phyloP scores from a whole-genome alignment of 805 yeast species.

The Allodekkera sacchari region DNA sequence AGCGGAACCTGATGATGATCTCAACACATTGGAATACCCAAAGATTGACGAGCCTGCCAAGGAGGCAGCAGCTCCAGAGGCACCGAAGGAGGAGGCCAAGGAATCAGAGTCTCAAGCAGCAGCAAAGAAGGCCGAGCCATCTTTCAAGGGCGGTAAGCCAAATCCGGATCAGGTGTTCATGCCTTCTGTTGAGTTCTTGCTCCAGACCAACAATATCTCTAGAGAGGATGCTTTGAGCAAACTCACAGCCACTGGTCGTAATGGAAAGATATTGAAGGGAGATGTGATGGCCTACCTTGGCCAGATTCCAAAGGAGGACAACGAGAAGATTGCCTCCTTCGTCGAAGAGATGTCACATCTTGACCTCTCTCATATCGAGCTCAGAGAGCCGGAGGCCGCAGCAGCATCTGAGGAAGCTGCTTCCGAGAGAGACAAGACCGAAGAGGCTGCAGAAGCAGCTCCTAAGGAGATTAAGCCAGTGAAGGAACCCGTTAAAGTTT shows the following conservation, averaged over 20 bases:
- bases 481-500: constrained; percentile 26
- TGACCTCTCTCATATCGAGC: constrained; percentile 63
- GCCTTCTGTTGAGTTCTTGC: constrained; percentile 70
- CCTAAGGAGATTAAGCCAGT: constrained; percentile 16
- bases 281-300: constrained; percentile 86
- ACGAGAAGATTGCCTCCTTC: constrained; percentile 44
- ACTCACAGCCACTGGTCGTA: constrained; percentile 81
- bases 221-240: constrained; percentile 60
- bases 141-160: constrained; percentile 34
- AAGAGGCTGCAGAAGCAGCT: constrained; percentile 6
- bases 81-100: constrained; percentile 12
- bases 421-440: constrained; percentile 8
- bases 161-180: constrained; percentile 56
- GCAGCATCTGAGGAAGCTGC: constrained; percentile 6
- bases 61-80: constrained; percentile 14
- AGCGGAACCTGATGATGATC: constrained; percentile 85
- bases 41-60: constrained; percentile 19
- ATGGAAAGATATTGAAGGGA: constrained; percentile 82
- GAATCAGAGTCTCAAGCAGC: constrained; percentile 14
- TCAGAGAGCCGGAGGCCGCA: constrained; percentile 19
- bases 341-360: constrained; percentile 50
- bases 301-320: constrained; percentile 49
- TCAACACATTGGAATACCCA: constrained; percentile 56
- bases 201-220: constrained; percentile 56
- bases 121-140: constrained; percentile 15